Evolutionary conservation across 73 alveolate species (phyloP), one percentile per base, ranked within the genome.

Genomic region (Stentor roeselii): DNA sequence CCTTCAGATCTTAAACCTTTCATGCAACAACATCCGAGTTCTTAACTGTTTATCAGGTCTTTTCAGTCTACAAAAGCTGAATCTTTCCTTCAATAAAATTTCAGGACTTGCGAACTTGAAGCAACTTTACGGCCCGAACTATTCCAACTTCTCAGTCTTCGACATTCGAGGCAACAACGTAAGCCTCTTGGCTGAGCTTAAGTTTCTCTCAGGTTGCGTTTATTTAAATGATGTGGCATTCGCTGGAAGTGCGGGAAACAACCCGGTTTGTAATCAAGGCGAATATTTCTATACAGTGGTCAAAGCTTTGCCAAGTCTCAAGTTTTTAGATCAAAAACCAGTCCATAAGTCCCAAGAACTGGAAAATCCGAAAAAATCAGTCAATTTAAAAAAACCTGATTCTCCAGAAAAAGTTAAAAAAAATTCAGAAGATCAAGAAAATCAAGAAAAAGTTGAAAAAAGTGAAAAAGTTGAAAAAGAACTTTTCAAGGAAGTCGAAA

Each of bases 231-330:
- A 67, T 67, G 80, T 67, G 21, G 80, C 80, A 27, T 67, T 67
- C 34, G 42, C 21, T 27, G 37, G 80, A 21, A 36, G 34, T 27
- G 34, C n/a, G 1, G 80, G 80, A 30, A 2, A 36, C 21, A 67
- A 67, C 41, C 80, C 80, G 34, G 80, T 67, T 40, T 67, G 80
- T 32, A 67, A 67, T 27, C n/a, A 21, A 40, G 27, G 27, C 0
- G 80, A 67, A 30, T 67, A 67, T 32, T 67, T 21, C 34, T 67
- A 67, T 67, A 67, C 80, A 67, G 42, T 67, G 11, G n/a, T 67
- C 11, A 21, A 67, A 21, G n/a, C 41, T 30, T n/a, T 2, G 1
- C 80, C 80, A 30, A 34, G 37, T 27, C n/a, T 67, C 21, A 67
- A 67, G 34, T 67, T 21, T 67, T n/a, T 67, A 67, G 80, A 67